Evolutionary conservation across 2,329 filamentous ascomycete genomes (phyloP).

Genomic region (Apiospora pterosperma): DNA sequence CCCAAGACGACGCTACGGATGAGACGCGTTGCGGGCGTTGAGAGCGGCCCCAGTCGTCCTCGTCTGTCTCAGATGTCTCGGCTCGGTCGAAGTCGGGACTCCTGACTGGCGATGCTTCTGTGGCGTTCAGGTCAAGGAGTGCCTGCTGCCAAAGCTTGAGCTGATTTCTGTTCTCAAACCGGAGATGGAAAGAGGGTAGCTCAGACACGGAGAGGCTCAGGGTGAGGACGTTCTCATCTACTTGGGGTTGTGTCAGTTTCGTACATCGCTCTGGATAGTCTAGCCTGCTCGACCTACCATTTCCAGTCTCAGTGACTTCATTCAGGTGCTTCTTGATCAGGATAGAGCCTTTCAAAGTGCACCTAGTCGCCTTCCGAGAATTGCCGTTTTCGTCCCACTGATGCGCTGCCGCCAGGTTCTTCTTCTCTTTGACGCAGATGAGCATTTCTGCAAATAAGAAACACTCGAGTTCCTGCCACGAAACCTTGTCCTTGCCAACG

Average conservation of each 20-base stretch:
- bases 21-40: constrained; percentile 66
- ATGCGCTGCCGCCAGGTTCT: constrained; percentile 50
- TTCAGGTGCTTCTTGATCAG: constrained; percentile 97
- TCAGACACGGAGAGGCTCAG: constrained; percentile 88
- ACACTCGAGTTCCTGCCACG: constrained; percentile 97
- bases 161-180: constrained; percentile 77
- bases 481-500: constrained; percentile 92
- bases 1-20: constrained; percentile 79
- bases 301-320: constrained; percentile 71
- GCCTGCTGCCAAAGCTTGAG: constrained; percentile 87
- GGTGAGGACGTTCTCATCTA: constrained; percentile 81
- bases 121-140: constrained; percentile 74
- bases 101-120: constrained; percentile 61
- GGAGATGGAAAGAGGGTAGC: constrained; percentile 88
- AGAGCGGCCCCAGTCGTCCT: constrained; percentile 77
- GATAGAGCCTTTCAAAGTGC: constrained; percentile 94
- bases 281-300: constrained; percentile 26
- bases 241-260: constrained; percentile 27
- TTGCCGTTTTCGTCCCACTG: constrained; percentile 64
- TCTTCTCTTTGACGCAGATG: constrained; percentile 99
- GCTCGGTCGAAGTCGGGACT: constrained; percentile 72
- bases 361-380: constrained; percentile 66
- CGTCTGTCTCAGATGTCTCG: constrained; percentile 78
- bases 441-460: constrained; percentile 98
- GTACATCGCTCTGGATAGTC: constrained; percentile 13